Evolutionary conservation across 2,329 filamentous ascomycete species (phyloP), one percentile per base, ranked within the genome.

Genomic region (Ophiostoma australiae): DNA sequence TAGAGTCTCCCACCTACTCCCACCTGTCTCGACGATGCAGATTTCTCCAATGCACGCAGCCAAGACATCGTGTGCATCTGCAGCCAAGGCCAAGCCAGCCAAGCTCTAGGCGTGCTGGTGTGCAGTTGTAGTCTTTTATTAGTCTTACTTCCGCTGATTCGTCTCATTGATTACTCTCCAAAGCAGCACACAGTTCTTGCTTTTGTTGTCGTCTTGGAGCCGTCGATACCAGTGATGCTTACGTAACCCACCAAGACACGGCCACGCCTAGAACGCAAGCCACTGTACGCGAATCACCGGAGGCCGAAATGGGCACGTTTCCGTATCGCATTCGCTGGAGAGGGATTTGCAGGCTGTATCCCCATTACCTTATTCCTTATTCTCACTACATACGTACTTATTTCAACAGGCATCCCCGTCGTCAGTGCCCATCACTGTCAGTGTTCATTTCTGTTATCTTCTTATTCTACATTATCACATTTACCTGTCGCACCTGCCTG

Each of bases 301-400:
- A 27, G 33, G 63, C 61, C 65, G 37, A 61, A 58, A 27, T 71
- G 52, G 66, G 27, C 70, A 71, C 68, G 37, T 65, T 65, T 63
- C 39, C 35, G 33, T 33, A 35, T 63, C 27, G 17, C 17, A 48
- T 48, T 48, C 44, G 44, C 44, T 48, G 44, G 44, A 17, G 52
- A 58, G n/a, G 52, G 52, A 27, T 27, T 58, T 58, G 52, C 23
- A 31, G 52, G 52, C 52, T n/a, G 3, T 4, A 20, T 20, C 33
- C 33, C 33, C 61, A 15, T 58, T 58, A 39, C 37, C 48, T 69
- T 61, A 15, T 61, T 31, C 27, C 27, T 31, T 31, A 31, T 31
- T 31, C 27, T 31, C 27, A 31, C 27, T 31, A 31, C 27, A 31
- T 31, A 31, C 27, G 3, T 31, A 31, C 27, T 31, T 31, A 31